Evolutionary conservation across 306 rosid genomes (phyloP), one percentile per base, ranked within the genome.

Genomic region (Malus sieversii): DNA sequence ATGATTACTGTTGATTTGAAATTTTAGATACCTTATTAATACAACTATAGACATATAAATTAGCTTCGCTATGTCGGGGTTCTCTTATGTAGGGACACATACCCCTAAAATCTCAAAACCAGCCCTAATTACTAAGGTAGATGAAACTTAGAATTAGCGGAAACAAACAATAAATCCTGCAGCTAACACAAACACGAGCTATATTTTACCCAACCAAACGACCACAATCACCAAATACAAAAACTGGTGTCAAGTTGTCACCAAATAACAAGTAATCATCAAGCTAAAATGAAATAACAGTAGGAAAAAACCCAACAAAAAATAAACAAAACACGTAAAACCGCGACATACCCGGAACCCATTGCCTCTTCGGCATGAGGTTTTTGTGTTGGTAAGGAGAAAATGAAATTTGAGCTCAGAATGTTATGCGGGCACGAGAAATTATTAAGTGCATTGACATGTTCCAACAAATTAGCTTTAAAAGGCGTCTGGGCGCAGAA

Each of bases 351-450:
- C 55, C 55, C 8, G 8, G 20, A 48, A 46, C 64, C 79, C 83
- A 20, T 75, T 22, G 63, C 58, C 48, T 33, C 76, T 71, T 78
- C 32, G 13, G 57, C 25, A 6, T 18, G 58, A 74, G 97, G 91
- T 33, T 84, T 95, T 40, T 90, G 91, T 29, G 88, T 68, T 32
- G 92, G 83, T 75, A 83, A 71, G 48, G 97, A 87, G 80, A 75
- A 85, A 10, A 92, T 84, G 67, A 95, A 88, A 78, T 85, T 85
- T 23, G 97, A 95, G 78, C 79, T 77, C 81, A 90, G 77, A 76
- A 85, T 81, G 44, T 82, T 81, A 70, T 76, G 70, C 48, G 87
- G 97, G 79, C 71, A 72, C 3, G 88, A 83, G 88, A 92, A 95
- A 80, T 86, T 84, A 10, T 85, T 73, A 25, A 85, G 93, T 38